Conservation (phyloP, 768 basidiomycete genomes). For the Boletus vinaceobasis region DNA sequence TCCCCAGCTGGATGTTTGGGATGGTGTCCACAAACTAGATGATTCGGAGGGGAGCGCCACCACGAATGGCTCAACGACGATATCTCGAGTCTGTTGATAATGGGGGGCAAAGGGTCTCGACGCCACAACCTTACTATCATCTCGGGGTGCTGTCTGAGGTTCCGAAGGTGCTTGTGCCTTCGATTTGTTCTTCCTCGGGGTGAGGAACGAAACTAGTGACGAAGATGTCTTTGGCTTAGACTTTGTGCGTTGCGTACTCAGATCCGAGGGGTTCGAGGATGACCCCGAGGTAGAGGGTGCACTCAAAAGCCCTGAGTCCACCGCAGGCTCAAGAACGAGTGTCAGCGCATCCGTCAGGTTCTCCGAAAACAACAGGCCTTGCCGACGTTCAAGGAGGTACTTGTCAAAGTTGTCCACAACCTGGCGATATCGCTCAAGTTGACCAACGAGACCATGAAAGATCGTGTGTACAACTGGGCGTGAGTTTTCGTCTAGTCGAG, state of each 20-base stretch:
- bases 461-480: constrained; percentile 80
- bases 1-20: constrained; percentile 49
- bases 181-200: constrained; percentile 67
- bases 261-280: constrained; percentile 29
- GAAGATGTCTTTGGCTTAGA: constrained; percentile 53
- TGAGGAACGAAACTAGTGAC: constrained; percentile 73
- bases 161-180: constrained; percentile 34
- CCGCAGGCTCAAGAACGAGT: constrained; percentile 61
- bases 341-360: constrained; percentile 87
- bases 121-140: constrained; percentile 41
- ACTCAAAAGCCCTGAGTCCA: constrained; percentile 35
- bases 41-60: constrained; percentile 49
- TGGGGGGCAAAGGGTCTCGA: constrained; percentile 83
- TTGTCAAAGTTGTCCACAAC: constrained; percentile 78
- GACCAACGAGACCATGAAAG: constrained; percentile 73
- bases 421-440: constrained; percentile 77
- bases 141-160: constrained; percentile 45
- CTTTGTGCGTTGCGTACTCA: constrained; percentile 40
- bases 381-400: constrained; percentile 79
- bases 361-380: constrained; percentile 87
- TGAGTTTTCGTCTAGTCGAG: constrained; percentile 65
- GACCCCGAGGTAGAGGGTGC: constrained; percentile 21
- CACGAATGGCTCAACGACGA: constrained; percentile 67
- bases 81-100: constrained; percentile 72
- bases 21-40: constrained; percentile 62